Conservation (phyloP, 2,329 filamentous ascomycete genomes). For the Chaetomiaceae sp. region DNA sequence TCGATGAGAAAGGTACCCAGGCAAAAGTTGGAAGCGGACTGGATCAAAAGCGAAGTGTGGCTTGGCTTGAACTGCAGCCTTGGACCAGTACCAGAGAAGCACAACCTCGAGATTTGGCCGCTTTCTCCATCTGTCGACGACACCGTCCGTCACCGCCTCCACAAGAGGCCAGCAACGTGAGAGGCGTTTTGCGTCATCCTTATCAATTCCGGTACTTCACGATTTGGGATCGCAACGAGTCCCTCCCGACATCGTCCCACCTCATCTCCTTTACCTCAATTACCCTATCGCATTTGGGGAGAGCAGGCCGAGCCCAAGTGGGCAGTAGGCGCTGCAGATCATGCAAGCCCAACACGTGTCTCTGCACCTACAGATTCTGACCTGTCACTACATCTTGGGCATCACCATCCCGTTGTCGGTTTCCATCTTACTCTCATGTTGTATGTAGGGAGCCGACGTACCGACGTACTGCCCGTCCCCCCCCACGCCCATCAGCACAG, state of each 20-base stretch:
- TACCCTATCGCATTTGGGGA: background rate
- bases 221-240: background rate
- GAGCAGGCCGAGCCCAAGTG: background rate
- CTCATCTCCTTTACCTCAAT: background rate
- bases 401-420: background rate
- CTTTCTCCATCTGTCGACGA: background rate
- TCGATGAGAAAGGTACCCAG: slow-evolving; percentile 3
- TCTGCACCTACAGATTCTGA: slow-evolving; percentile 1
- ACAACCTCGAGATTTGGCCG: too few relatives aligned
- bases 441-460: too few relatives aligned
- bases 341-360: slow-evolving; percentile 7
- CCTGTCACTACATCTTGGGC: slow-evolving; percentile 3
- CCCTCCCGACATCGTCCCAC: background rate
- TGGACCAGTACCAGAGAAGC: background rate
- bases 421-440: background rate
- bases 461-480: too few relatives aligned
- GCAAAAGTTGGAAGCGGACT: slow-evolving; percentile 1
- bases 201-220: background rate
- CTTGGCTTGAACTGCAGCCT: slow-evolving; percentile 4
- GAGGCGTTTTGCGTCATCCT: slow-evolving; percentile 3
- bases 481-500: too few relatives aligned
- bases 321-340: background rate
- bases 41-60: slow-evolving; percentile 4
- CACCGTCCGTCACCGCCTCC: background rate
- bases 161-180: background rate